These are phyloP conservation scores for Suillus tomentosus DNA, from an alignment of 768 basidiomycete species.

Conservation along the genomic window DNA sequence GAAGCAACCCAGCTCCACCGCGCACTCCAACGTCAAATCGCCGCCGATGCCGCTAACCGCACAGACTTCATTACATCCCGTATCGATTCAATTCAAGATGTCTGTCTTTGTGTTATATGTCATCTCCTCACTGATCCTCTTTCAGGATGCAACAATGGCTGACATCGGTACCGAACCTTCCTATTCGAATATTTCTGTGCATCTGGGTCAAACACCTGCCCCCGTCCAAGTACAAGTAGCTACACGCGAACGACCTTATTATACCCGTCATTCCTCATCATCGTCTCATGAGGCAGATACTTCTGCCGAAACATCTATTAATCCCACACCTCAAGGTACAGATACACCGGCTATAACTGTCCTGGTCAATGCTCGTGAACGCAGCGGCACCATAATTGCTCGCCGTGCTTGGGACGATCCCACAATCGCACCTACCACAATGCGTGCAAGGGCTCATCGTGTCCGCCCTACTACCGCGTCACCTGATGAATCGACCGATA, in stretches of 20 bases:
- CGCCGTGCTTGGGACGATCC: conserved; percentile 60
- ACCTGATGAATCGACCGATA: conserved; percentile 46
- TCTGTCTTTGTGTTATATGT: conserved; percentile 13
- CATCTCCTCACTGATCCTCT: conserved; percentile 1
- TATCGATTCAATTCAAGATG: conserved; percentile 24
- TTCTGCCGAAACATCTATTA: conserved; percentile 61
- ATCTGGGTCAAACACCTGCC: conserved; percentile 24
- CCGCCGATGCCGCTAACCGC: conserved; percentile 32
- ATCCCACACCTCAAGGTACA: conserved; percentile 58
- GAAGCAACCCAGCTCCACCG: conserved; percentile 59
- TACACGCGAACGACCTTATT: conserved; percentile 21
- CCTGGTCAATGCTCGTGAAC: conserved; percentile 60
- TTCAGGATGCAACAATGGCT: conserved; percentile 37
- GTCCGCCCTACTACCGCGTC: conserved; percentile 37
- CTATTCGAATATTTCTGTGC: conserved; percentile 25
- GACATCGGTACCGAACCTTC: conserved; percentile 24
- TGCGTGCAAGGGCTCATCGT: conserved; percentile 34
- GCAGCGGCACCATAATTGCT: conserved; percentile 75
- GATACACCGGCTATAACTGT: conserved; percentile 65
- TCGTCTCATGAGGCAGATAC: conserved; percentile 53
- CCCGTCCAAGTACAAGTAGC: conserved; percentile 22
- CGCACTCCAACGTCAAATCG: conserved; percentile 56
- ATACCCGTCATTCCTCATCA: conserved; percentile 24
- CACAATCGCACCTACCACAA: conserved; percentile 22
- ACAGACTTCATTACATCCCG: conserved; percentile 15